phyloP scores from a whole-genome alignment of 345 rosid species.

The Lenwebbia sp. region DNA sequence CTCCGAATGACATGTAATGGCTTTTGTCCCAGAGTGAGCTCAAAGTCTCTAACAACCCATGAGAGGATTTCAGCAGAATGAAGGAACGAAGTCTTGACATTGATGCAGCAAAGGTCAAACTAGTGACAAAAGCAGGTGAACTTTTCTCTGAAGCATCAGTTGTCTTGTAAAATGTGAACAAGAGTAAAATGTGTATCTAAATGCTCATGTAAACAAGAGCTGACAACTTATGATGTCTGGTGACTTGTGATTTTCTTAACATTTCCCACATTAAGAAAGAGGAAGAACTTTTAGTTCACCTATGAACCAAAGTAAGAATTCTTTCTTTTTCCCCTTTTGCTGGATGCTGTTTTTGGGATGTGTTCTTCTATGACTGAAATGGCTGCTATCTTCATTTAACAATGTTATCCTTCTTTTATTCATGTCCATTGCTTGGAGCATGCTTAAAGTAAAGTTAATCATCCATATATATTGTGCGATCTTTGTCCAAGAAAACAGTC shows the following conservation, averaged over 20 bases:
- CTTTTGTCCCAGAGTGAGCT: not conserved
- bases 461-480: no score
- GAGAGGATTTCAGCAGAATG: not conserved
- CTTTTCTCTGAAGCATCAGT: not conserved
- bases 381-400: not conserved
- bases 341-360: not conserved
- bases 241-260: not conserved
- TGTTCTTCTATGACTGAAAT: not conserved
- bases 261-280: not conserved
- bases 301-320: not conserved
- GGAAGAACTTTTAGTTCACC: not conserved
- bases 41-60: not conserved
- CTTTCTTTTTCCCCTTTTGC: not conserved
- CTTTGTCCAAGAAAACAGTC: no score
- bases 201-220: not conserved
- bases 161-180: not conserved
- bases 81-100: not conserved
- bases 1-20: not conserved
- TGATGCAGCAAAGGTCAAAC: slow-evolving; percentile 8
- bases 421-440: not conserved
- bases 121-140: slow-evolving; percentile 36
- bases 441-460: no score
- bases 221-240: not conserved
- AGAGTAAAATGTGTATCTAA: not conserved
- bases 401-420: not conserved